A percentile compares a stretch with the other conserved stretches of the same genome.
These are phyloP conservation scores for Diplodia scrobiculata DNA, from an alignment of 2,329 filamentous ascomycete genomes.

Conservation along the genomic window DNA sequence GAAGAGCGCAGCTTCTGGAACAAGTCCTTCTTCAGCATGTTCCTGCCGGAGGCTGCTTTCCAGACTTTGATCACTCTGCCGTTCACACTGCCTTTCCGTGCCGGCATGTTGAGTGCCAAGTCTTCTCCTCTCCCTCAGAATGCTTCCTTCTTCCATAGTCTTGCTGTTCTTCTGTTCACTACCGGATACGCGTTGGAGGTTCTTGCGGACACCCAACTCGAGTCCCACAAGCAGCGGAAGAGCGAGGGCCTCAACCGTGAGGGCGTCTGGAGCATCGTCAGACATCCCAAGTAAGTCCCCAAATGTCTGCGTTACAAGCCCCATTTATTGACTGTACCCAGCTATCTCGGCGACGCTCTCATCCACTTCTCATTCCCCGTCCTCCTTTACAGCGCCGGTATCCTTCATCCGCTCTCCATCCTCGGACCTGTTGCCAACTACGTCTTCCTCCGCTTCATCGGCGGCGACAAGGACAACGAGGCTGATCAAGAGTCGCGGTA, in stretches of 20 bases:
- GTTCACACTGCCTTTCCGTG: conserved; percentile 59
- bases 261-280: conserved; percentile 64
- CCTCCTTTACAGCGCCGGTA: conserved; percentile 58
- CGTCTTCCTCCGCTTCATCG: conserved; percentile 59
- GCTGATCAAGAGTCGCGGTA: conserved; percentile 57
- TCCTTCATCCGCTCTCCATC: conserved; percentile 58
- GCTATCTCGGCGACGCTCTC: conserved; percentile 63
- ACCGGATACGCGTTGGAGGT: conserved; percentile 60
- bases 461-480: conserved; percentile 61
- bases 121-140: conserved; percentile 34
- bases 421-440: conserved; percentile 62
- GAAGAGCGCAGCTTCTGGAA: conserved; percentile 60
- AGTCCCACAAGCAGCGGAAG: conserved; percentile 50
- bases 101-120: conserved; percentile 33
- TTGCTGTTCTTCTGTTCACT: conserved; percentile 59
- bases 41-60: conserved; percentile 61
- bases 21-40: conserved; percentile 56
- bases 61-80: conserved; percentile 61
- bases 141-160: conserved; percentile 42
- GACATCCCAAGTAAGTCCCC: conserved; percentile 61
- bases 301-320: not conserved
- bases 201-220: conserved; percentile 60
- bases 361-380: conserved; percentile 63
- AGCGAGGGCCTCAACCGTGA: conserved; percentile 52
- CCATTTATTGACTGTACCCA: conserved; percentile 36